Percentiles rank a stretch among this genome's conserved stretches.
Conservation (phyloP, 2,329 filamentous ascomycete genomes). For the Bipolaris oryzae region DNA sequence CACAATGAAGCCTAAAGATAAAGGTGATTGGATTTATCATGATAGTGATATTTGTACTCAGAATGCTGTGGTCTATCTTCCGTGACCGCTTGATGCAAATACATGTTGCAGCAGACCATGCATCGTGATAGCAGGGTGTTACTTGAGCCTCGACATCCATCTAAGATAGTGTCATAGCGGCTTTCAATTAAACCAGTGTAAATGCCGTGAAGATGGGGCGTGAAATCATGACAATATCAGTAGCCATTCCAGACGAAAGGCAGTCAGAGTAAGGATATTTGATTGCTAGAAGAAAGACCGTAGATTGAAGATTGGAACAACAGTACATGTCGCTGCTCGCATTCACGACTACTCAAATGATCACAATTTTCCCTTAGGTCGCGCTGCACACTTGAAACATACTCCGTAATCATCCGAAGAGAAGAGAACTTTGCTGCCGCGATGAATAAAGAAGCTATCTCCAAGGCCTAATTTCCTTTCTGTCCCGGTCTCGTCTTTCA, state of each 20-base stretch:
- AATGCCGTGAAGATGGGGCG: neutral
- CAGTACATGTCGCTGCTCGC: neutral
- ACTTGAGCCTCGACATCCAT: neutral
- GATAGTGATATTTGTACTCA: neutral
- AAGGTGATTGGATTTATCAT: neutral
- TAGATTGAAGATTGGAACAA: neutral
- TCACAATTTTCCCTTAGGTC: neutral
- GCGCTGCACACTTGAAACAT: neutral
- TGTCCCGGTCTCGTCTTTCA: neutral
- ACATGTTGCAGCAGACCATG: neutral
- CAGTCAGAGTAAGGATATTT: neutral
- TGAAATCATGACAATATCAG: neutral
- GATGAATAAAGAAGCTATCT: neutral
- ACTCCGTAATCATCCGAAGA: neutral
- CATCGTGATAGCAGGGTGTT: neutral
- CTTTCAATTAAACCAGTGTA: neutral
- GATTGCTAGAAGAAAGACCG: neutral
- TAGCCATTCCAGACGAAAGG: neutral
- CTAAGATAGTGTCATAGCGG: neutral
- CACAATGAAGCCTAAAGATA: neutral
- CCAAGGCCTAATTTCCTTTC: neutral
- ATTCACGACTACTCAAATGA: neutral
- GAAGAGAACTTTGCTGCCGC: neutral
- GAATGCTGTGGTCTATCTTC: neutral
- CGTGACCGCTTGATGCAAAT: neutral